A percentile compares a stretch with the other conserved stretches of the same genome.
These are phyloP conservation scores for Tilletia caries DNA, from an alignment of 1,284 basidiomycete genomes.

Conservation along the genomic window DNA sequence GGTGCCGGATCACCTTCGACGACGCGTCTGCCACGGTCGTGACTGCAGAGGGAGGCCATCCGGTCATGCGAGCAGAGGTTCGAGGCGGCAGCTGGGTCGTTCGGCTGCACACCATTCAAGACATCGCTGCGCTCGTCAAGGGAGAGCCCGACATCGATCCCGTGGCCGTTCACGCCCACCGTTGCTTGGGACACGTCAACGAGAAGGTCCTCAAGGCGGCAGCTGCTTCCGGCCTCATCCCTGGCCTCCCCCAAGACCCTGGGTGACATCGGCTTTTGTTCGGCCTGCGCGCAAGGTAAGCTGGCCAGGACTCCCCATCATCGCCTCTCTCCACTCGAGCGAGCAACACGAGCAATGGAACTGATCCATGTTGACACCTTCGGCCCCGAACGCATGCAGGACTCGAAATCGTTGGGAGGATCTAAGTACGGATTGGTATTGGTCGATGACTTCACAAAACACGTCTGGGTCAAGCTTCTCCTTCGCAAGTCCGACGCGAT, in stretches of 20 bases:
- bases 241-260: not conserved
- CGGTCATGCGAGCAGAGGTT: not conserved
- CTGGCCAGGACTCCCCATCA: not conserved
- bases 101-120: not conserved
- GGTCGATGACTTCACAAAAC: not conserved
- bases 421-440: not conserved
- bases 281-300: conserved; percentile 7
- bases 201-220: not conserved
- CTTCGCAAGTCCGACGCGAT: not conserved
- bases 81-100: not conserved
- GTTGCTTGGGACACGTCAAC: not conserved
- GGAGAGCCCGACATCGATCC: not conserved
- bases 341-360: conserved; percentile 3
- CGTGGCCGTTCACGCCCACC: not conserved
- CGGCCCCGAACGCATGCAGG: not conserved
- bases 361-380: conserved; percentile 8
- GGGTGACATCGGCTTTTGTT: not conserved
- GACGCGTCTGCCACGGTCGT: not conserved
- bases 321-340: not conserved
- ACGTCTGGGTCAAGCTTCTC: conserved; percentile 3
- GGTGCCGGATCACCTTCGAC: conserved; percentile 4
- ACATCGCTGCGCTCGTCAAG: not conserved
- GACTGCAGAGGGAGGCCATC: not conserved
- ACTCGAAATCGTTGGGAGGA: not conserved
- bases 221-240: not conserved